Conservation (phyloP, 2,329 filamentous ascomycete genomes). For the Fusarium vanettenii region DNA sequence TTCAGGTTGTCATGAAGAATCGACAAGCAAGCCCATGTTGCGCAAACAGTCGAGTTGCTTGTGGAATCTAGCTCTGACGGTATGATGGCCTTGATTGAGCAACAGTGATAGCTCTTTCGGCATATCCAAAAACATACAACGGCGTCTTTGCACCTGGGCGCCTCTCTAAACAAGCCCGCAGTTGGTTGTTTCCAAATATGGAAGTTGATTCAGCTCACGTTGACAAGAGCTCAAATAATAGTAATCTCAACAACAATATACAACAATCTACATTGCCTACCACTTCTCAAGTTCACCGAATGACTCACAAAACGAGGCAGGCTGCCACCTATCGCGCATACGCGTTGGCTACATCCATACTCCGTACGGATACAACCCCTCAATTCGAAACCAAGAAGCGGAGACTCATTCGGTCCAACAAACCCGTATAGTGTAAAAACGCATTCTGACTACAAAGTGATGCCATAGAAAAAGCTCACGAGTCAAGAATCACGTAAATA, state of each 20-base stretch:
- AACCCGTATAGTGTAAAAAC: background rate
- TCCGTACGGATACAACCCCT: background rate
- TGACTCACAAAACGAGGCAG: background rate
- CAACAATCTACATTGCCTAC: background rate
- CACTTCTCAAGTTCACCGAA: background rate
- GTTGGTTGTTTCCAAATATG: background rate
- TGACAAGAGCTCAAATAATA: background rate
- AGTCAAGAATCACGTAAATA: background rate
- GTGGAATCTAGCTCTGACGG: too few relatives aligned
- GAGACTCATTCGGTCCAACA: background rate
- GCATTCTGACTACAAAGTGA: background rate
- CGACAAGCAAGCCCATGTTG: background rate
- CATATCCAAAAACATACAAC: background rate
- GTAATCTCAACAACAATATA: background rate
- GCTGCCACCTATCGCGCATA: background rate
- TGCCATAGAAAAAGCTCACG: background rate
- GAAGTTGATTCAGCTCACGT: background rate
- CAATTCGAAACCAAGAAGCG: background rate
- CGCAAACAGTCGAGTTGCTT: background rate
- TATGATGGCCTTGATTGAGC: background rate
- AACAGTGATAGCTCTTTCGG: background rate
- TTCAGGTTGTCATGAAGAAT: background rate
- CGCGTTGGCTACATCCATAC: background rate
- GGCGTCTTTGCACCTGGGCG: background rate
- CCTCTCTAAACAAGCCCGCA: background rate